phyloP scores from a whole-genome alignment of 352 stramenopile genomes.

The Phytopythium kandeliae region DNA sequence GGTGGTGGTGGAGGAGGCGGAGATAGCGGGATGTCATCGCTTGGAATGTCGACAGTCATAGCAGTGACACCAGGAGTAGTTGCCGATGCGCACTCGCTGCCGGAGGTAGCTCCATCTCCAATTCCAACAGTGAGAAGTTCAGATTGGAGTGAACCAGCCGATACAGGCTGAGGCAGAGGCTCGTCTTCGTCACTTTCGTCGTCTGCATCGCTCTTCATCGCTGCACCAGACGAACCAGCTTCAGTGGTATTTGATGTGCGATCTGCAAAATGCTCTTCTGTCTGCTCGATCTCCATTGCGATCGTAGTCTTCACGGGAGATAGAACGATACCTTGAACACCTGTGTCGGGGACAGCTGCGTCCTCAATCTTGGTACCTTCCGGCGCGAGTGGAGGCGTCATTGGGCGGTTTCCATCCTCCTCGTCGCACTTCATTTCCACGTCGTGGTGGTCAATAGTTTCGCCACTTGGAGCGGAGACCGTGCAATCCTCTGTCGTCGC shows the following conservation, averaged over 20 bases:
- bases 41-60: background rate
- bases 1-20: conserved; percentile 41
- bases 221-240: background rate
- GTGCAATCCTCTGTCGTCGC: background rate
- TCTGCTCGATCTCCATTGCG: background rate
- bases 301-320: background rate
- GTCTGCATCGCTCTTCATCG: conserved; percentile 14
- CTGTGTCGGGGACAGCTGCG: background rate
- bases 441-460: background rate
- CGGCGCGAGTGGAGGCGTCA: background rate
- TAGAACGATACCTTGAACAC: background rate
- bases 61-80: background rate
- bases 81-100: background rate
- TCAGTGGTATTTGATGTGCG: conserved; percentile 9
- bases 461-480: background rate
- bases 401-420: background rate
- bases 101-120: background rate
- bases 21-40: conserved; percentile 14
- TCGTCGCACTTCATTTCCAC: conserved; percentile 4
- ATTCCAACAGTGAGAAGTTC: background rate
- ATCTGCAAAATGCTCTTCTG: background rate
- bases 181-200: conserved; percentile 53
- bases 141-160: background rate
- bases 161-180: background rate
- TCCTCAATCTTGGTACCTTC: background rate